phyloP scores from a whole-genome alignment of 1,284 basidiomycete genomes.

The Microbotryum silenes-acaulis region DNA sequence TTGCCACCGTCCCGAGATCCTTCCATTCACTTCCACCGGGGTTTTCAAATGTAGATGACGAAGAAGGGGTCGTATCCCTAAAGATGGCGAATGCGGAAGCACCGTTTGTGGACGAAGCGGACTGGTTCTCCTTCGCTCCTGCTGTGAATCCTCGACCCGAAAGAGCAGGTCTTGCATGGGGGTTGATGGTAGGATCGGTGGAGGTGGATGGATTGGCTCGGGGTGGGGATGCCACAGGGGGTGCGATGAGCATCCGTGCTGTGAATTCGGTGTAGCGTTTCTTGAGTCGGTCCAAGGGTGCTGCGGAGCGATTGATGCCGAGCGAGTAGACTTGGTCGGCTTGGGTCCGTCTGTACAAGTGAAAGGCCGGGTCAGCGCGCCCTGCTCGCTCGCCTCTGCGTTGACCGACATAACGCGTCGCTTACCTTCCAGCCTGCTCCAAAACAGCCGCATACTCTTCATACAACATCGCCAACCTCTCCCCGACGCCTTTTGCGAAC shows the following conservation, averaged over 20 bases:
- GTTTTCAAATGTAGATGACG: slow-evolving; percentile 5
- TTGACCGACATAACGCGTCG: too few relatives aligned
- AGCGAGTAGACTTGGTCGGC: slow-evolving; percentile 76
- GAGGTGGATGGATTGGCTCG: slow-evolving; percentile 5
- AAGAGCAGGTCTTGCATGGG: slow-evolving; percentile 14
- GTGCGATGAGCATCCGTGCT: slow-evolving; percentile 52
- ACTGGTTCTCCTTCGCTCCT: neutral
- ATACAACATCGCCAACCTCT: slow-evolving; percentile 66
- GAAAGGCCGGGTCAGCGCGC: neutral
- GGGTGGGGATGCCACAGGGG: slow-evolving; percentile 35
- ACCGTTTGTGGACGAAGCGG: slow-evolving; percentile 35
- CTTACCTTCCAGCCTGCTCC: slow-evolving; percentile 66
- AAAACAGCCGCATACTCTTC: slow-evolving; percentile 73
- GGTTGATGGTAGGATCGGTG: neutral
- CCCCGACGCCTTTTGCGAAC: slow-evolving; percentile 69
- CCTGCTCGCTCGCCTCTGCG: neutral
- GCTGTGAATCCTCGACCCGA: neutral
- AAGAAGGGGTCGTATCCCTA: slow-evolving; percentile 34
- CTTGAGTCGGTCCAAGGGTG: slow-evolving; percentile 78
- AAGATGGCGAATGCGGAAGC: slow-evolving; percentile 44
- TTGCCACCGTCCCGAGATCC: slow-evolving; percentile 47
- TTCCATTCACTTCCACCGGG: slow-evolving; percentile 42
- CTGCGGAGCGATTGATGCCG: slow-evolving; percentile 72
- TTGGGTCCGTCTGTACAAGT: slow-evolving; percentile 53
- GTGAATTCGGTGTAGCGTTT: slow-evolving; percentile 75